These are phyloP conservation scores for Neopestalotiopsis sp. DNA, from an alignment of 2,329 filamentous ascomycete genomes.

Conservation along the genomic window DNA sequence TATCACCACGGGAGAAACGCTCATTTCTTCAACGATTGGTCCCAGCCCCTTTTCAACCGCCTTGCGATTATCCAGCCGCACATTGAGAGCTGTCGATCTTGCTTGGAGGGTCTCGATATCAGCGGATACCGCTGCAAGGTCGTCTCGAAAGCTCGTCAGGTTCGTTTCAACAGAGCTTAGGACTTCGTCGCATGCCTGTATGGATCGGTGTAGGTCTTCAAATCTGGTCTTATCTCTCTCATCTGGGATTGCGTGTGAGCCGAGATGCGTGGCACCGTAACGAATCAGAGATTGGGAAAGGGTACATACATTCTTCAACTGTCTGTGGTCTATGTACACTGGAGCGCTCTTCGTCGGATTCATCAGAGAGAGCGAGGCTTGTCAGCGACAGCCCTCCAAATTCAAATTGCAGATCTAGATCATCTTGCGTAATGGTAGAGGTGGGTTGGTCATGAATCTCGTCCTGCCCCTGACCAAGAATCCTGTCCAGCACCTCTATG, in stretches of 20 bases:
- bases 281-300: slow-evolving; percentile 22
- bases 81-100: slow-evolving; percentile 81
- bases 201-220: slow-evolving; percentile 88
- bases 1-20: slow-evolving; percentile 83
- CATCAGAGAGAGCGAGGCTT: slow-evolving; percentile 63
- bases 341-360: slow-evolving; percentile 28
- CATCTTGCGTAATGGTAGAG: slow-evolving; percentile 48
- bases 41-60: slow-evolving; percentile 87
- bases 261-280: background rate
- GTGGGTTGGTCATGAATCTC: background rate
- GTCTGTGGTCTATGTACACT: slow-evolving; percentile 62
- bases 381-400: slow-evolving; percentile 80
- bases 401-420: slow-evolving; percentile 72
- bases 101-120: slow-evolving; percentile 95
- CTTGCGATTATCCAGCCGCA: slow-evolving; percentile 86
- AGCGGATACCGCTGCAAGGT: slow-evolving; percentile 88
- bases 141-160: slow-evolving; percentile 89
- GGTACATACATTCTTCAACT: slow-evolving; percentile 72
- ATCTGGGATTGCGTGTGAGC: slow-evolving; percentile 51
- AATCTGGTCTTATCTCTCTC: slow-evolving; percentile 84
- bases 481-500: slow-evolving; percentile 67
- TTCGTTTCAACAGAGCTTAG: slow-evolving; percentile 92
- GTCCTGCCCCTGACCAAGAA: slow-evolving; percentile 41
- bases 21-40: slow-evolving; percentile 90
- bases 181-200: slow-evolving; percentile 89